A percentile compares a stretch with the other conserved stretches of the same genome.
Evolutionary conservation across 2,329 filamentous ascomycete genomes (phyloP).

Genomic region (Nemania serpens): DNA sequence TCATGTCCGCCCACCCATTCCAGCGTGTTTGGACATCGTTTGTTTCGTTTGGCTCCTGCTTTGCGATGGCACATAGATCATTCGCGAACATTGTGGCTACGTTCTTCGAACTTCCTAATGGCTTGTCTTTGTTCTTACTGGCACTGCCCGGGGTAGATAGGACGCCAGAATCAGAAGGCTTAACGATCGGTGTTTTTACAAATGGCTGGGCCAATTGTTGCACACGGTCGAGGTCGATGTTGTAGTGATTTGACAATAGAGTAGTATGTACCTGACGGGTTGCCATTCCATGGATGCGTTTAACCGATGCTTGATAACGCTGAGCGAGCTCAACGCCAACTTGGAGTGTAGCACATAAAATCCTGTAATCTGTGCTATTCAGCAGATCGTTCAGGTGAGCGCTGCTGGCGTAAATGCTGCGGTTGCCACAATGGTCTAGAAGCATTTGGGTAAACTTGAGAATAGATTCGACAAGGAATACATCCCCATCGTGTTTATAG

Average conservation of each 20-base stretch:
- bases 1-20: conserved; percentile 81
- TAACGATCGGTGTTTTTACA: conserved; percentile 67
- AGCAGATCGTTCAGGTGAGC: conserved; percentile 85
- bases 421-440: conserved; percentile 92
- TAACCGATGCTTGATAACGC: conserved; percentile 87
- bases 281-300: conserved; percentile 67
- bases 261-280: conserved; percentile 70
- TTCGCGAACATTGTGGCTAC: conserved; percentile 73
- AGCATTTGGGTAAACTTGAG: conserved; percentile 86
- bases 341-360: conserved; percentile 78
- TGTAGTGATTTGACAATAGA: conserved; percentile 83
- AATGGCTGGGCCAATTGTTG: conserved; percentile 85
- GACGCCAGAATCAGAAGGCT: conserved; percentile 54
- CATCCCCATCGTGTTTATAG: conserved; percentile 76
- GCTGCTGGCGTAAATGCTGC: conserved; percentile 95
- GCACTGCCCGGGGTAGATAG: conserved; percentile 60
- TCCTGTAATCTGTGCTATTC: conserved; percentile 79
- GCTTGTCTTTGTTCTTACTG: conserved; percentile 78
- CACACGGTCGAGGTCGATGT: conserved; percentile 77
- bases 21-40: conserved; percentile 51
- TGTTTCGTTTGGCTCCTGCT: conserved; percentile 52
- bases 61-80: conserved; percentile 77
- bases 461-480: conserved; percentile 76
- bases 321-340: conserved; percentile 87
- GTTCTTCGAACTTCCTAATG: conserved; percentile 49